Evolutionary conservation across 2,329 filamentous ascomycete genomes (phyloP), one percentile per base, ranked within the genome.

Genomic region (Epichloe coenophiala): DNA sequence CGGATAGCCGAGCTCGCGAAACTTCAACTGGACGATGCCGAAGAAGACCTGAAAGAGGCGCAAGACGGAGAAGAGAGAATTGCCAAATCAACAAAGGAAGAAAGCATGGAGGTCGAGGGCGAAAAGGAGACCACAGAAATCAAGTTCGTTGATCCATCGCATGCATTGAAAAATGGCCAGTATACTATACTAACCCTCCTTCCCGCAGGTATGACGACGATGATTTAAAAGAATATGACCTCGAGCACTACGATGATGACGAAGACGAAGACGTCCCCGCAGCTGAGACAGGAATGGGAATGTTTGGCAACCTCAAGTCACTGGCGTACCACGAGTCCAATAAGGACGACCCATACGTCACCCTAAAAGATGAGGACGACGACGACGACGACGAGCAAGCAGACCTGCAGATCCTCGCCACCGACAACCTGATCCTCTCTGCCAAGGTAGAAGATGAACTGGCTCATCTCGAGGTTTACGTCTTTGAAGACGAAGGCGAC

Each of bases 381-480:
- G 80, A 79, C 43, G 85, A 89, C 17, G 85, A 95, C 35, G 87
- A 95, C 51, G 93, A 97, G 58, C 78, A 89, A 52, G 88, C 97
- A 70, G 91, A 98, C 60, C 76, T 98, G 50, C 90, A 98, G 68
- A 86, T 98, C 56, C 70, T 97, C 57, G 82, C 88, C 3, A 93
- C 88, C 15, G 93, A 98, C 70, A 98, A 97, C 65, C 74, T 98
- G 53, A 77, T 98, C 36, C 74, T 98, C 46, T 87, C 91, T 11
- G 90, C 89, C 57, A 91, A 95, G 71, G 84, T 97, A 48, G 93
- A 98, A 68, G 93, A 98, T 60, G 93, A 98, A 65, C 83, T 98
- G 54, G 91, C 93, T 17, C 91, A 97, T 68, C 75, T 98, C 27
- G 93, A 98, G 67, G 86, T 97, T 19, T 96, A 97, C 63, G 89